Conservation (phyloP, 345 rosid genomes). For the Ceriops decandra region DNA sequence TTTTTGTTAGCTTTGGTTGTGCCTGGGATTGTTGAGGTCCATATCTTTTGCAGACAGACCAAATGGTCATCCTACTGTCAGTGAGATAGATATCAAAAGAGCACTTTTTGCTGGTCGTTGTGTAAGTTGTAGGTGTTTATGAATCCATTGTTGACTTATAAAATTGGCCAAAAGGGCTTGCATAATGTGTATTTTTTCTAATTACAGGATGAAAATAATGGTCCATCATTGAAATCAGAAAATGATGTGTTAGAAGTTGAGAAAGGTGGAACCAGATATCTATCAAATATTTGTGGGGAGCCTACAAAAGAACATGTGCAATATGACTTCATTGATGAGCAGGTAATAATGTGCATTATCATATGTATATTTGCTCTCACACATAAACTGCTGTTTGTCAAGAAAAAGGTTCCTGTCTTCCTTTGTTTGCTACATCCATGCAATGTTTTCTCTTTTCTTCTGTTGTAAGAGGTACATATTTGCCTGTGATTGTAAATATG, state of each 20-base stretch:
- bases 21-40: slow-evolving; percentile 16
- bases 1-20: slow-evolving; percentile 16
- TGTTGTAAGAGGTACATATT: no score
- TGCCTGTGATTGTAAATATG: no score
- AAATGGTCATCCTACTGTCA: slow-evolving; percentile 32
- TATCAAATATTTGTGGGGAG: slow-evolving; percentile 26
- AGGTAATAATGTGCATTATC: slow-evolving; percentile 33
- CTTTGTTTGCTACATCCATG: not conserved
- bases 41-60: slow-evolving; percentile 39
- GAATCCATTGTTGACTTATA: slow-evolving; percentile 41
- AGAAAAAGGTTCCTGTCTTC: no score
- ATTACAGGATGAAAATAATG: slow-evolving; percentile 59
- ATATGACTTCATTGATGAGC: slow-evolving; percentile 74
- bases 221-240: slow-evolving; percentile 39
- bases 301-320: slow-evolving; percentile 34
- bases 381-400: no score
- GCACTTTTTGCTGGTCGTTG: slow-evolving; percentile 63
- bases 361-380: no score
- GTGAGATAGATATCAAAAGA: slow-evolving; percentile 38
- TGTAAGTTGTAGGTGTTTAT: slow-evolving; percentile 99
- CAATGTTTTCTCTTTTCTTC: no score
- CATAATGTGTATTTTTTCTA: slow-evolving; percentile 40
- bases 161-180: slow-evolving; percentile 37
- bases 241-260: slow-evolving; percentile 33
- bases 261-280: slow-evolving; percentile 27